phyloP scores from a whole-genome alignment of 345 rosid species.

The Euphorbia lathyris region DNA sequence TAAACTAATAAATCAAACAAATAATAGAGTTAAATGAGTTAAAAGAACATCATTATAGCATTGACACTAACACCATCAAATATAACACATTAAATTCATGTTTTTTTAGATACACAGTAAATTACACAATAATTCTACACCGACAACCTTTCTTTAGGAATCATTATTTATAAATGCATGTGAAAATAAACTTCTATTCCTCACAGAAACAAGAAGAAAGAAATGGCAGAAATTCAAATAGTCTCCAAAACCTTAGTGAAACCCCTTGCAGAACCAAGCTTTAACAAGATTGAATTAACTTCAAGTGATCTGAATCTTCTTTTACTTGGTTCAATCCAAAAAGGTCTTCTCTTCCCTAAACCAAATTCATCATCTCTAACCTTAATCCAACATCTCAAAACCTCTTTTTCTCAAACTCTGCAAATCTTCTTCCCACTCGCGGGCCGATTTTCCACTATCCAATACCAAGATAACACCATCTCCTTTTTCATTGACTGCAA shows the following conservation, averaged over 20 bases:
- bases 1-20: too few species aligned
- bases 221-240: neutral
- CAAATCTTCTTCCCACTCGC: slow-evolving; percentile 22
- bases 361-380: neutral
- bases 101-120: too few species aligned
- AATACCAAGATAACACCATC: slow-evolving; percentile 11
- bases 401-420: slow-evolving; percentile 24
- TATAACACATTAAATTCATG: too few species aligned
- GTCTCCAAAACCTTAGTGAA: neutral
- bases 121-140: too few species aligned
- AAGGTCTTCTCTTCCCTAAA: slow-evolving; percentile 24
- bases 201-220: too few species aligned
- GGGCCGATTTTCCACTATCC: slow-evolving; percentile 24
- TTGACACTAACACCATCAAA: too few species aligned
- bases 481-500: slow-evolving; percentile 29
- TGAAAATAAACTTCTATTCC: too few species aligned
- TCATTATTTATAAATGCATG: too few species aligned
- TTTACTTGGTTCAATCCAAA: slow-evolving; percentile 3
- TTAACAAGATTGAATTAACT: slow-evolving; percentile 9
- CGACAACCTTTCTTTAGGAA: too few species aligned
- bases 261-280: neutral
- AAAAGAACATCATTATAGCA: too few species aligned
- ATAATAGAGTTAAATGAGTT: too few species aligned
- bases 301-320: slow-evolving; percentile 12
- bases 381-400: slow-evolving; percentile 9